Base-by-base conservation (phyloP, 2,329 filamentous ascomycete genomes). In the Aureobasidium subglaciale region DNA sequence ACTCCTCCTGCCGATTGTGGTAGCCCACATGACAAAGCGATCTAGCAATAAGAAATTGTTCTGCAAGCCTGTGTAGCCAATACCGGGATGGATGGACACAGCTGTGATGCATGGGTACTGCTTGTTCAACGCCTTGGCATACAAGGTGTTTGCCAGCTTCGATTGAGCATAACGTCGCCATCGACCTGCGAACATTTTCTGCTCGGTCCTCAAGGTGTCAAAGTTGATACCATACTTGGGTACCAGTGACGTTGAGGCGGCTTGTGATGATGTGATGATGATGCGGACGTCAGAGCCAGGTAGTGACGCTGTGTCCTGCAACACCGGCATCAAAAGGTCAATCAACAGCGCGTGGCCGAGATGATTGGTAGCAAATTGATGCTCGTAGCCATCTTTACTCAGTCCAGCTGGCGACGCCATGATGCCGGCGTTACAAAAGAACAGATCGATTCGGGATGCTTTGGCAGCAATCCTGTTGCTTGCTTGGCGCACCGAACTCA, bases 61-160 rank as follows among this genome's bases (percentile, higher is more conserved):
- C 8, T 60, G 60, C n/a, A 70, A 58, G 30, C 56, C 32, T 22
- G 72, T 75, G 2, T 59, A 53, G 11, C 71, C 68, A 2, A 71
- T 62, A 1, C 72, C 73, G 0, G 73, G 73, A 52, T 73, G 67
- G 2, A 75, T 53, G 0, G 70, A 60, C 3, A 71, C 63, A 10
- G 62, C 57, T 2, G 61, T 63, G 15, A 75, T 63, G 9, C 60
- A 59, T 0, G 70, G 67, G 42, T 73, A 68, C 10, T 63, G 65
- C 35, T 62, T 59, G 1, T 72, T 67, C 4, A 79, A 63, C 37
- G 72, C 69, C 10, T 63, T 62, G 5, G 71, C 67, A 59, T 71
- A 75, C 7, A 76, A 61, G 5, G 77, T 60, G 58, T 75, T 75
- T 0, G 77, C 76, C 2, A 77, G 62, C 57, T 79, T 78, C 48